These are phyloP conservation scores for Pythium vanterpoolii DNA, from an alignment of 352 stramenopile species.

Conservation along the genomic window DNA sequence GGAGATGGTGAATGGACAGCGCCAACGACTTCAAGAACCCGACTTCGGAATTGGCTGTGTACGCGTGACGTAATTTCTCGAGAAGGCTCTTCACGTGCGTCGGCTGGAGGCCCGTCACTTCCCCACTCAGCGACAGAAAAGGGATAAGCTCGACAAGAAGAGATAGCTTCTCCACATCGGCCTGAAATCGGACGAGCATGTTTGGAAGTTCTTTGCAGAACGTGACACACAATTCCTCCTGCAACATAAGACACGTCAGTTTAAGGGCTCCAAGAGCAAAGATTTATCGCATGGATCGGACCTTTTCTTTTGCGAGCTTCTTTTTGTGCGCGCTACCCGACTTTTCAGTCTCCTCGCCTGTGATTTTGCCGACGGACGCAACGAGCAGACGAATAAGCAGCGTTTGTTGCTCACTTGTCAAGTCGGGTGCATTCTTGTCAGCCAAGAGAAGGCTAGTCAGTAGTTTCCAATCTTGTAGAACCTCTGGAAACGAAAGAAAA, in stretches of 20 bases:
- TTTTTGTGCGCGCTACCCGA: slow-evolving; percentile 38
- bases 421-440: slow-evolving; percentile 77
- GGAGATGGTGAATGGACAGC: slow-evolving; percentile 64
- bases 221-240: slow-evolving; percentile 75
- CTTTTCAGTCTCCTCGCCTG: slow-evolving; percentile 29
- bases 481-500: slow-evolving; percentile 41
- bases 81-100: slow-evolving; percentile 65
- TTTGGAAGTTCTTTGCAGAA: slow-evolving; percentile 82
- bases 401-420: slow-evolving; percentile 78
- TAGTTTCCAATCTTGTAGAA: slow-evolving; percentile 77
- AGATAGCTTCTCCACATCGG: slow-evolving; percentile 73
- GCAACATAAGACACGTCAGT: background rate
- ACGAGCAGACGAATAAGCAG: slow-evolving; percentile 75
- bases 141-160: slow-evolving; percentile 76
- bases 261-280: background rate
- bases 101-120: slow-evolving; percentile 70
- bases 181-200: slow-evolving; percentile 72
- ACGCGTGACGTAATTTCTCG: slow-evolving; percentile 75
- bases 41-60: slow-evolving; percentile 62
- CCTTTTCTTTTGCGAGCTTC: slow-evolving; percentile 45
- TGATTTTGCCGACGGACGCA: slow-evolving; percentile 61
- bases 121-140: slow-evolving; percentile 52
- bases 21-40: slow-evolving; percentile 64
- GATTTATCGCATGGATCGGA: slow-evolving; percentile 19
- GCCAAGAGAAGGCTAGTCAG: slow-evolving; percentile 69